These are phyloP conservation scores for Alternaria sp. DNA, from an alignment of 2,329 filamentous ascomycete genomes.

Conservation along the genomic window DNA sequence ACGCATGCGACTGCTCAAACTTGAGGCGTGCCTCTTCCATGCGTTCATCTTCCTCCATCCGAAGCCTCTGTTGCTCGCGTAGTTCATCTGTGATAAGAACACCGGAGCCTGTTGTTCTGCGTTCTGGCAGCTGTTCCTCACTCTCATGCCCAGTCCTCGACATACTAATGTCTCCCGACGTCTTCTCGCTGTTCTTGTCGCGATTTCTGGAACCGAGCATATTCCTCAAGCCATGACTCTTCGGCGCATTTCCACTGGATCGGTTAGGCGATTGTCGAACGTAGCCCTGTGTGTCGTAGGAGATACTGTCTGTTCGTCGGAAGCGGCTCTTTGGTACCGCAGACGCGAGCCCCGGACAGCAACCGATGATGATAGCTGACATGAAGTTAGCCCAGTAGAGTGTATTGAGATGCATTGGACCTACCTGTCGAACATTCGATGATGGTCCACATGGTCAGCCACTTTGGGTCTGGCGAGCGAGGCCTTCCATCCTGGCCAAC, in stretches of 20 bases:
- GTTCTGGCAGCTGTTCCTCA: conserved; percentile 19
- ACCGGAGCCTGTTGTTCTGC: conserved; percentile 4
- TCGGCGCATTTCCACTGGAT: conserved; percentile 1
- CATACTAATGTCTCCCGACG: conserved; percentile 2
- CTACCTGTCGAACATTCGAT: conserved; percentile 47
- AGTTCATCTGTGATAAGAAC: conserved; percentile 9
- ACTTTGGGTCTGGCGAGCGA: conserved; percentile 39
- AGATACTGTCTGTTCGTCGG: background rate
- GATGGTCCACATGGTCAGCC: conserved; percentile 48
- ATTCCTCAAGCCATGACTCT: conserved; percentile 8
- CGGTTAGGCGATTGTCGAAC: conserved; percentile 12
- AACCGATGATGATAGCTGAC: conserved; percentile 35
- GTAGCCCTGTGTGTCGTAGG: conserved; percentile 20
- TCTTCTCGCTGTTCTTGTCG: conserved; percentile 6
- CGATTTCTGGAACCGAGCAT: conserved; percentile 11
- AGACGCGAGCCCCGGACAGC: conserved; percentile 25
- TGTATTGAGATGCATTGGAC: background rate
- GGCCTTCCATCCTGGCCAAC: conserved; percentile 37
- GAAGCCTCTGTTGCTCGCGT: conserved; percentile 2
- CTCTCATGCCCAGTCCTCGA: conserved; percentile 8
- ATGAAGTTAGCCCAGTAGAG: background rate
- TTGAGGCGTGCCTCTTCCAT: conserved; percentile 1
- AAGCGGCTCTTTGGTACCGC: conserved; percentile 15
- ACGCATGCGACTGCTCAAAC: background rate
- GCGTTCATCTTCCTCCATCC: conserved; percentile 2